Conservation (phyloP, 2,329 filamentous ascomycete genomes). For the Fusarium drepaniforme region DNA sequence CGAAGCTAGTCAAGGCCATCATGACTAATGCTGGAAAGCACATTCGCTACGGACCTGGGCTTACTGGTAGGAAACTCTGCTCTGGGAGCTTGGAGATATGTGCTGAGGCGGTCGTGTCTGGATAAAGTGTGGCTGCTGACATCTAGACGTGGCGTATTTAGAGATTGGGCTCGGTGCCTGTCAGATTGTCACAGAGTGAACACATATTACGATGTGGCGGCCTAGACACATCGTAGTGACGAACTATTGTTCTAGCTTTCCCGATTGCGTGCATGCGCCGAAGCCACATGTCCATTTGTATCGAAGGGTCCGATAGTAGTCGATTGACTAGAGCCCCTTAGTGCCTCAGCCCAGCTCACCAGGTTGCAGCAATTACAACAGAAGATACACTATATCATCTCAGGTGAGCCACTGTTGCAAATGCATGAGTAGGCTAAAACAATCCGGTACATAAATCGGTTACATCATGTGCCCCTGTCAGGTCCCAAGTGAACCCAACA, state of each 20-base stretch:
- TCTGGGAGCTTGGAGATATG: slow-evolving; percentile 24
- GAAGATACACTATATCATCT: neutral
- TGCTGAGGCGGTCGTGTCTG: slow-evolving; percentile 7
- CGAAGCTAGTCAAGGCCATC: slow-evolving; percentile 1
- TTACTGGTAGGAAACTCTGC: slow-evolving; percentile 22
- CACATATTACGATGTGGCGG: no score
- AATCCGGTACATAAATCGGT: neutral
- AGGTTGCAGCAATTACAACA: no score
- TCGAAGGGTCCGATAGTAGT: no score
- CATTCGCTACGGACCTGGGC: slow-evolving; percentile 29
- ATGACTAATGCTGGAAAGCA: slow-evolving; percentile 37
- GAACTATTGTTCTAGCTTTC: neutral
- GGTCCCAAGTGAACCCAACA: neutral
- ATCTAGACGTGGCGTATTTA: neutral
- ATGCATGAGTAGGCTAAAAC: neutral
- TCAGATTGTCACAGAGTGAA: no score
- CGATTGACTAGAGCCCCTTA: no score
- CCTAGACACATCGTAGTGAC: no score
- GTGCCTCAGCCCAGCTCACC: no score
- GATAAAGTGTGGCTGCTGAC: slow-evolving; percentile 5
- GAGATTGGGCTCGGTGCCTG: no score
- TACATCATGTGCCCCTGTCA: neutral
- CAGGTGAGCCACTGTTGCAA: neutral
- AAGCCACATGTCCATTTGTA: neutral
- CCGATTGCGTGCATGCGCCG: neutral